Evolutionary conservation across 2,329 filamentous ascomycete genomes (phyloP), one percentile per base, ranked within the genome.

Genomic region (Pyricularia grisea): DNA sequence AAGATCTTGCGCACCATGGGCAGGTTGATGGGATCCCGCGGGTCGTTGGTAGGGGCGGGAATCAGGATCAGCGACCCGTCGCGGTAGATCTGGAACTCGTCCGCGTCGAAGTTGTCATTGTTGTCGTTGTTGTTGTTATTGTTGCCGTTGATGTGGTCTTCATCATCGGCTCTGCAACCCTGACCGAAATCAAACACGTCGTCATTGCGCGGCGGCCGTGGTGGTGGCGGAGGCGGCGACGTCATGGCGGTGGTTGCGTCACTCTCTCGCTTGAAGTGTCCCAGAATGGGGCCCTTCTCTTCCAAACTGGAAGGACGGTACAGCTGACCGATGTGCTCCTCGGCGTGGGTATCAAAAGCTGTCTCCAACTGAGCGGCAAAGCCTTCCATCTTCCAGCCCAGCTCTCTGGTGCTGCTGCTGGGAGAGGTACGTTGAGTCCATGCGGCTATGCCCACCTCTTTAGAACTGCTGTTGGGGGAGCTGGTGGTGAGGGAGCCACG

Each of bases 1-100:
- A 73, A 42, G 75, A 75, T 76, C 67, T 78, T 78, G 42, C 76
- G 71, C 74, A 74, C 75, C 14, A 71, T 67, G 3, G 75, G 74
- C 11, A 77, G 71, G 67, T 78, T 76, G 31, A 77, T 69, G 4
- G 76, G 77, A 70, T 78, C 76, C 60, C 60, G 60, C 12, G 60
- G 60, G 60, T 63, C 60, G 60, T 63, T 63, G 60, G 60, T 63
- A 2, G 25, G 60, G 12, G 60, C 60, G 4, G 60, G 60, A 6
- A 63, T 4, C 60, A 63, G 27, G 2, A 63, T 23, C 60, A 63
- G 60, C 23, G 60, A 63, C 12, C 60, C 60, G 27, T 63, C 60
- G 25, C 60, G 60, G 60, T 63, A 63, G 60, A 63, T 63, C 60
- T 63, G 60, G 25, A 63, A 63, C 23, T 63, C 60, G 25, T 63